Evolutionary conservation across 495 filamentous ascomycete genomes (phyloP), one percentile per base, ranked within the genome.

Genomic region (Aspergillus asperescens): DNA sequence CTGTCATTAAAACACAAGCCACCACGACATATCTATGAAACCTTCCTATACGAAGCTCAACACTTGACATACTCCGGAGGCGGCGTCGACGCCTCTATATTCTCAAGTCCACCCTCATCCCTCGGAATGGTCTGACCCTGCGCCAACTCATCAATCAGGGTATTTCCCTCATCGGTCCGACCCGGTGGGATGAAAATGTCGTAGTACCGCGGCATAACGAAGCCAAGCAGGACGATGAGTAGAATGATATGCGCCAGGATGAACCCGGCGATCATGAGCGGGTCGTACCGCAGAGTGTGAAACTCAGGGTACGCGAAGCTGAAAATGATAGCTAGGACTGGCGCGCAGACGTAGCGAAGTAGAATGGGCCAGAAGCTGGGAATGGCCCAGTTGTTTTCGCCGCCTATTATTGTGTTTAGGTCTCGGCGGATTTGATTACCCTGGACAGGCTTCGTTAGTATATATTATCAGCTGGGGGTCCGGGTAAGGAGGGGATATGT

Each of bases 261-360:
- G 34, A 74, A 74, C 0, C 69, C 71, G 9, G 62, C 44, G 22
- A 73, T 66, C 61, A 66, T 64, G 41, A 73, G 51, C 8, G 70
- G 68, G 44, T 72, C 68, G 50, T 68, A 63, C 9, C 65, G 65
- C 40, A 67, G 48, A 2, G 60, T 62, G 28, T 68, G 58, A 40
- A 74, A 72, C 31, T 67, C 61, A 1, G 67, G 67, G 48, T 70
- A 74, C 16, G 70, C 62, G 50, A 74, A 71, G 42, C 63, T 67
- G 51, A 70, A 72, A 27, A 74, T 64, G 19, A 73, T 73, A 24
- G 59, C 62, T 5, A 73, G 57, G 38, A 68, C 59, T 3, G 68
- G 71, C 7, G 61, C 68, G 47, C 63, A 63, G 44, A 72, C 46
- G 53, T 74, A 74, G 13, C 70, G 70, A 9, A 72, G 56, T 5